Percentiles rank a stretch among this genome's conserved stretches.
phyloP scores from a whole-genome alignment of 2,329 filamentous ascomycete genomes.

The Hymenoscyphus albidus region DNA sequence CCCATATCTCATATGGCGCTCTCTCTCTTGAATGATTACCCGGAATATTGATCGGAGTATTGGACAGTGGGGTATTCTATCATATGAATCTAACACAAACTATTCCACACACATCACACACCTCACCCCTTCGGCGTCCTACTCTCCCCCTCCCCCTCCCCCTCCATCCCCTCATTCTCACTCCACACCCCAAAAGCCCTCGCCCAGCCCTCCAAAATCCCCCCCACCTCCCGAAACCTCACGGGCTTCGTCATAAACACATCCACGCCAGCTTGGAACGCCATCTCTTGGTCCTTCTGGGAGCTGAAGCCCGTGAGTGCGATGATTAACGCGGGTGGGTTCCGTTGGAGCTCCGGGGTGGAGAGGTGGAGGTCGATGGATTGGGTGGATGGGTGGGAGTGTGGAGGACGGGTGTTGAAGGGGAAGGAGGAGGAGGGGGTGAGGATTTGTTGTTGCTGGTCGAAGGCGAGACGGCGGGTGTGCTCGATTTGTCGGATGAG shows the following conservation, averaged over 20 bases:
- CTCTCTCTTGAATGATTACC: too few species aligned
- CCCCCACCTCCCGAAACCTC: conserved; percentile 24
- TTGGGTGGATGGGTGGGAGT: neutral
- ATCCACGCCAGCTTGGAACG: conserved; percentile 49
- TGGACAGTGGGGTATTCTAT: too few species aligned
- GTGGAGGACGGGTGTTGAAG: neutral
- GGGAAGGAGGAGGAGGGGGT: conserved; percentile 12
- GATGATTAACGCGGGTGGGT: conserved; percentile 41
- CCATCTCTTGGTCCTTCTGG: conserved; percentile 44
- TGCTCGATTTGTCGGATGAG: conserved; percentile 46
- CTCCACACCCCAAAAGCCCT: conserved; percentile 1
- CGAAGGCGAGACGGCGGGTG: conserved; percentile 22
- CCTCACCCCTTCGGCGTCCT: neutral
- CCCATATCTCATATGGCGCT: too few species aligned
- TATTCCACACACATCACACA: too few species aligned
- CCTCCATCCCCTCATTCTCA: neutral
- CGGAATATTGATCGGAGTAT: too few species aligned
- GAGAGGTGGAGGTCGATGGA: conserved; percentile 8
- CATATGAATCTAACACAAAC: too few species aligned
- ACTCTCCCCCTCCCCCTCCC: neutral
- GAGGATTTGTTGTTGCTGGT: conserved; percentile 18
- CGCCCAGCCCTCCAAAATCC: conserved; percentile 24
- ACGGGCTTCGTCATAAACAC: conserved; percentile 52
- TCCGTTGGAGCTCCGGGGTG: conserved; percentile 34
- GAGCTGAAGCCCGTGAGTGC: conserved; percentile 51